A percentile compares a stretch with the other conserved stretches of the same genome.
phyloP scores from a whole-genome alignment of 208 protist species.

The Trichomonas vaginalis region DNA sequence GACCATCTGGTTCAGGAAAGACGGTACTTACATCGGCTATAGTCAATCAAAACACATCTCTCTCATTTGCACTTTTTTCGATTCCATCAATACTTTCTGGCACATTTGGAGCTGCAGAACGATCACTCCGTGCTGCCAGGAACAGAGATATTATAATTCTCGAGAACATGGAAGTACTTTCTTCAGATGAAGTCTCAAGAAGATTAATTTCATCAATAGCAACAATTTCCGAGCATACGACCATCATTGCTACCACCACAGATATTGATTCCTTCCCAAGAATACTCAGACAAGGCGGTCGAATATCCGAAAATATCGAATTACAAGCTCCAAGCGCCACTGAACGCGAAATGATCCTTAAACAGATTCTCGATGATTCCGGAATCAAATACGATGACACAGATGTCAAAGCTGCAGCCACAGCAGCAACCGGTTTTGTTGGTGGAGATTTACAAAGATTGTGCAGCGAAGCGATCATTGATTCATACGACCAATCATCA shows the following conservation, averaged over 20 bases:
- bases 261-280: neutral
- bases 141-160: neutral
- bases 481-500: neutral
- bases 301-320: neutral
- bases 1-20: neutral
- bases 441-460: constrained; percentile 27
- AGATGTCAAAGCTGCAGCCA: neutral
- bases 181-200: neutral
- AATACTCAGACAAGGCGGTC: neutral
- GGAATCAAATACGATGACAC: neutral
- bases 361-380: neutral
- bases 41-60: neutral
- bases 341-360: neutral
- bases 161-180: neutral
- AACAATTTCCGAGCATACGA: neutral
- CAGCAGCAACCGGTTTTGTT: constrained; percentile 18
- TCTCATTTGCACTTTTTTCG: neutral
- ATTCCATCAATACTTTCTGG: neutral
- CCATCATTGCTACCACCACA: neutral
- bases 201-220: neutral
- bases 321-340: neutral
- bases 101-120: neutral
- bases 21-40: neutral
- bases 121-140: neutral
- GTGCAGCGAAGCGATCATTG: constrained; percentile 20